Base-by-base conservation (phyloP, 345 rosid species). In the Gossypium anomalum region DNA sequence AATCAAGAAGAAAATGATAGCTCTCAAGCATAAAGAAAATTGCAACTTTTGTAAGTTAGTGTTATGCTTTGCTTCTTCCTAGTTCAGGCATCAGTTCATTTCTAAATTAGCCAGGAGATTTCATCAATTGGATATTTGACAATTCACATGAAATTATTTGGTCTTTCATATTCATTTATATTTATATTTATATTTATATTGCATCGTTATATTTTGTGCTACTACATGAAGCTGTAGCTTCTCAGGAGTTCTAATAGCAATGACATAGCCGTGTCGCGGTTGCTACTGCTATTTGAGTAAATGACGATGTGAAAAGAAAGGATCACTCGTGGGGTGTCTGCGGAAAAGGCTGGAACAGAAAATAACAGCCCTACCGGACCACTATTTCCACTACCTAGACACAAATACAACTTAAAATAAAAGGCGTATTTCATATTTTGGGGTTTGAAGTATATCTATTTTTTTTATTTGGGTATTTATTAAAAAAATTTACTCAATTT, bases 1-100 rank as follows among this genome's bases (percentile, higher is more conserved):
- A 89, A 86, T 80, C 89, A 84, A 77, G 87, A 77, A 62, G 90
- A 86, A 19, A 87, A 86, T 81, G 82, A 77, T 71, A 4, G 80
- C 47, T 78, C 78, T 55, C 70, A 85, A 76, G 62, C 82, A 73
- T 59, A 87, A 82, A 70, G 97, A 88, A 75, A 87, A 86, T 34
- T 84, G 93, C 85, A 58, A 80, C 72, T 65, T 78, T 83, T 81
- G 85, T 77, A 61, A 91, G 97, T 87, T 29, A 65, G 77, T 69
- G 59, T 60, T 17, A 47, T 57, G 72, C n/a, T 20, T 1, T 69
- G 9, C 44, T 43, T 57, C 16, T 56, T 74, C 64, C 79, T 44
- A 44, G 52, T 48, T 11, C 19, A 34, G 15, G 48, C 75, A 62
- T 34, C 55, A 23, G 9, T 48, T 15, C 45, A 27, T 20, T 48